Conservation (phyloP, 2,329 filamentous ascomycete species). For the Penicillium corylophilum region DNA sequence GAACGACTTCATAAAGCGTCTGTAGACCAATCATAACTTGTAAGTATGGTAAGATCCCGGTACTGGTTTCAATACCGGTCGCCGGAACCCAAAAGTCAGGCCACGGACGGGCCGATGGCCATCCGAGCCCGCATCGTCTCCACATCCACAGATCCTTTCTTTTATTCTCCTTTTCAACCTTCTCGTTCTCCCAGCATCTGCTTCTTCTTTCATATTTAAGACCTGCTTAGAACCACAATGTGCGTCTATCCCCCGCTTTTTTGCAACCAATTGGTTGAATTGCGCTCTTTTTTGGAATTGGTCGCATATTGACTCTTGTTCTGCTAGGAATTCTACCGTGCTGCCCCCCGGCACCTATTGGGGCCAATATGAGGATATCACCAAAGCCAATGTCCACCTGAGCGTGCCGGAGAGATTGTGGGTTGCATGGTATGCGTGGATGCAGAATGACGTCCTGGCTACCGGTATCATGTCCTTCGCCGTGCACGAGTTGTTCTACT, state of each 20-base stretch:
- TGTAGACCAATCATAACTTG: too few relatives aligned
- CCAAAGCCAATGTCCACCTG: too few relatives aligned
- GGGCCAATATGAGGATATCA: constrained; percentile 7
- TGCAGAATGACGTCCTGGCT: too few relatives aligned
- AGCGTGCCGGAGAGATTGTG: too few relatives aligned
- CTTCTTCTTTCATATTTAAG: constrained; percentile 7
- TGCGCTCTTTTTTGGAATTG: constrained; percentile 6
- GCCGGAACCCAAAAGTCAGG: constrained; percentile 5
- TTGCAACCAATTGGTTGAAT: constrained; percentile 4
- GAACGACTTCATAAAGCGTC: too few relatives aligned
- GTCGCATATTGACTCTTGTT: constrained; percentile 5
- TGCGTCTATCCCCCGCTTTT: constrained; percentile 1
- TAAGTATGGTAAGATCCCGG: too few relatives aligned
- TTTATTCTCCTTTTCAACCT: background rate
- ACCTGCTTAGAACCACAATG: constrained; percentile 8
- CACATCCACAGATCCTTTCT: constrained; percentile 2
- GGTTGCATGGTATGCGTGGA: too few relatives aligned
- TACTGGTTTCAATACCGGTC: constrained; percentile 2
- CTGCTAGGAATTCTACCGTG: background rate
- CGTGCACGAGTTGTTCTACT: too few relatives aligned
- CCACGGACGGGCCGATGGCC: constrained; percentile 3
- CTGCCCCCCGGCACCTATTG: background rate
- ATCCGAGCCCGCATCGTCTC: constrained; percentile 9
- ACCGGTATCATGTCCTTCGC: too few relatives aligned
- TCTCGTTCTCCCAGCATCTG: constrained; percentile 5